These are phyloP conservation scores for Trichoderma orchidacearum DNA, from an alignment of 495 filamentous ascomycete genomes.

Conservation along the genomic window DNA sequence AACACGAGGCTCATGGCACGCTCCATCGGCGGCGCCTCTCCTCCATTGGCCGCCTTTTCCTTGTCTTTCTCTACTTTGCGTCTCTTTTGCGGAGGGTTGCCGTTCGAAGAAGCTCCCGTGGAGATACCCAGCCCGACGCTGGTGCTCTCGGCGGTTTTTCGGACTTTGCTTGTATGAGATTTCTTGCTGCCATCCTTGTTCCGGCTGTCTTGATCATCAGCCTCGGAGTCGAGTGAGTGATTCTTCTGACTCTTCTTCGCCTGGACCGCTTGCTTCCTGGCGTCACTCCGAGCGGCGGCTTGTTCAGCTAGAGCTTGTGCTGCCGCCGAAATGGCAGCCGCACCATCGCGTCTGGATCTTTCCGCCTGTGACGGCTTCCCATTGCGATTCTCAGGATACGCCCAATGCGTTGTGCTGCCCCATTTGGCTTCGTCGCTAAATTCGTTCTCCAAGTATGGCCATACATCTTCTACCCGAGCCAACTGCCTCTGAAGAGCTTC, in stretches of 20 bases:
- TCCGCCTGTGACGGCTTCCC: slow-evolving; percentile 50
- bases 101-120: slow-evolving; percentile 22
- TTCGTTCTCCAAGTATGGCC: slow-evolving; percentile 69
- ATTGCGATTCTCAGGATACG: slow-evolving; percentile 73
- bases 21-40: slow-evolving; percentile 44
- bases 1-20: slow-evolving; percentile 53
- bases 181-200: slow-evolving; percentile 42
- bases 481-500: slow-evolving; percentile 81
- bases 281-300: slow-evolving; percentile 64
- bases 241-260: slow-evolving; percentile 57
- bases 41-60: not conserved
- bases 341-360: slow-evolving; percentile 62
- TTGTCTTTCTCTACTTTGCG: slow-evolving; percentile 54
- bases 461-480: slow-evolving; percentile 67
- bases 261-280: slow-evolving; percentile 61
- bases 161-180: slow-evolving; percentile 41
- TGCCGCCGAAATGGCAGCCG: slow-evolving; percentile 51
- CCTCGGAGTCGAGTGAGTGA: slow-evolving; percentile 59
- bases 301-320: slow-evolving; percentile 65
- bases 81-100: slow-evolving; percentile 49
- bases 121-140: slow-evolving; percentile 43
- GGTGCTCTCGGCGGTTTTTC: slow-evolving; percentile 43
- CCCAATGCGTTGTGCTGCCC: slow-evolving; percentile 89
- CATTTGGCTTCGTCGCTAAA: slow-evolving; percentile 89
- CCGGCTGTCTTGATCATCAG: slow-evolving; percentile 50